Conservation (phyloP, 75 land plant species). For the Cunninghamia lanceolata region DNA sequence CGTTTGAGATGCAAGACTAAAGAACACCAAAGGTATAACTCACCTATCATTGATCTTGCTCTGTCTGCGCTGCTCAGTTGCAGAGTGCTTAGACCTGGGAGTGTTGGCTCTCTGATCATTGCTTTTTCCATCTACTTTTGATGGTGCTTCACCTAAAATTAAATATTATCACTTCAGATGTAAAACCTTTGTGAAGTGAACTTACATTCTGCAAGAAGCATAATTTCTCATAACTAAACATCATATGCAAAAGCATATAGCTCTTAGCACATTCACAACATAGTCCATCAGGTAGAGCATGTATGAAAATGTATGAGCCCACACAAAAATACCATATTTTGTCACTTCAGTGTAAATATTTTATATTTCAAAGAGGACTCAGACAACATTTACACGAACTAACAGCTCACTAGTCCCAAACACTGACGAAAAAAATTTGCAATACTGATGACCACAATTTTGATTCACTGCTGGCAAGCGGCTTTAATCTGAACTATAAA, state of each 20-base stretch:
- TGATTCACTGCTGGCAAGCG: neutral
- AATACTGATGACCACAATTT: neutral
- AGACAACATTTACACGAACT: neutral
- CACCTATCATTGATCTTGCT: slow-evolving; percentile 92
- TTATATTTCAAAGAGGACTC: neutral
- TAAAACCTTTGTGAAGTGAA: neutral
- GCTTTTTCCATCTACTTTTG: slow-evolving; percentile 54
- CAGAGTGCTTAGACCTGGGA: slow-evolving; percentile 89
- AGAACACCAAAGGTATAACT: slow-evolving; percentile 9
- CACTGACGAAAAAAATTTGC: neutral
- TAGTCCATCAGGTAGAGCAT: neutral
- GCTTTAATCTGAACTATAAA: neutral
- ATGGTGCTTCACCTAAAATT: slow-evolving; percentile 22
- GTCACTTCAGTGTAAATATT: neutral
- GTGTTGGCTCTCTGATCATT: slow-evolving; percentile 60
- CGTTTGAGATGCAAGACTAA: neutral
- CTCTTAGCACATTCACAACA: neutral
- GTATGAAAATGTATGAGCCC: neutral
- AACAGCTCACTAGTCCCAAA: neutral
- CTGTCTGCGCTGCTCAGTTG: slow-evolving; percentile 87
- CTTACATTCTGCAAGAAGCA: neutral
- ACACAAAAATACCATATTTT: neutral
- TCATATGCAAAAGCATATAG: neutral
- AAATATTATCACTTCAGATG: neutral
- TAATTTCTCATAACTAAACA: neutral